Base-by-base conservation (phyloP, 257 asterid genomes). In the Misopates orontium region DNA sequence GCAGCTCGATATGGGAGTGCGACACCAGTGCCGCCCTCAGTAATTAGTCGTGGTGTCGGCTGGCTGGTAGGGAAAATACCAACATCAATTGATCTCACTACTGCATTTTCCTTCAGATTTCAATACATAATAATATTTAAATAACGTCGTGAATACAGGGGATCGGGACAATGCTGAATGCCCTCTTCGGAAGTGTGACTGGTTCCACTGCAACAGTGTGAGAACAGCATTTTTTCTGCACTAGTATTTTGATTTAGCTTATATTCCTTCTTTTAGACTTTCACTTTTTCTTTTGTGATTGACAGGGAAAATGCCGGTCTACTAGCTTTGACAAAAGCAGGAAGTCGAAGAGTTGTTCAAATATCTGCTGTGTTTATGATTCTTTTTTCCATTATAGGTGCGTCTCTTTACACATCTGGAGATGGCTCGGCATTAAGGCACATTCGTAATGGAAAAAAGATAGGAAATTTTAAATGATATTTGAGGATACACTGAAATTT, bases 1-100 rank as follows among this genome's bases (percentile, higher is more conserved):
- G 82, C 98, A 41, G 94, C 95, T 7, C 79, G 98, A 79, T 88
- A 80, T 67, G 95, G 95, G 32, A 88, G 96, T 48, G 96, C 96
- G 42, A 88, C 95, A 39, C 96, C 94, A 9, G 84, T 86, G 40
- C 95, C 98, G 31, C 95, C 98, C 64, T 85, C 96, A 32, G 84
- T 91, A 18, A 73, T 88, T 56, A 72, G 98, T 56, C 91, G 98
- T 12, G 95, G 95, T 5, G 74, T 86, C 8, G 95, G 91, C 44
- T 91, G 98, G 98, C 79, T 91, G 83, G 98, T 88, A 60, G 58
- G 75, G 63, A 6, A 17, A 21, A 47, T 39, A 49, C 15, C 60
- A 45, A 14, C 5, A 7, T 7, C 36, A 19, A 62, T 15, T 4
- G 4, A 20, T 20, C 11, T 23, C 42, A 20, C 4, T 13, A 47